A percentile compares a stretch with the other conserved stretches of the same genome.
Evolutionary conservation across 768 basidiomycete species (phyloP).

Genomic region (Leccinum boreale): DNA sequence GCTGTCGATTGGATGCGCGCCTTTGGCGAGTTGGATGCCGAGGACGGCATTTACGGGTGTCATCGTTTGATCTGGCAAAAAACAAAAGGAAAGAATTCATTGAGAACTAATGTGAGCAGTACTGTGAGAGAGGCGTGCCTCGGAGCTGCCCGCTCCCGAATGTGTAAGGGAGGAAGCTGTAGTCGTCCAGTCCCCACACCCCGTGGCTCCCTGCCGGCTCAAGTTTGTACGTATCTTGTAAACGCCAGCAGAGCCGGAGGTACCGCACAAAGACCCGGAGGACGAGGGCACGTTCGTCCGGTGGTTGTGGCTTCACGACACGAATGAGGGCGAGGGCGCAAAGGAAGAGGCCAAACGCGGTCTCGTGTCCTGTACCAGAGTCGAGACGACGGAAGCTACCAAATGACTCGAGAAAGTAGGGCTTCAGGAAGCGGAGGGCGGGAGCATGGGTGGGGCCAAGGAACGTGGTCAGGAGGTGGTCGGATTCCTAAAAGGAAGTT

Average conservation of each 20-base stretch:
- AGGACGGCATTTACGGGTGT: constrained; percentile 67
- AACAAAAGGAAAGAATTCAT: not conserved
- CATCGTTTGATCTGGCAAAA: constrained; percentile 50
- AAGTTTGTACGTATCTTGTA: constrained; percentile 86
- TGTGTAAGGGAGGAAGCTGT: constrained; percentile 81
- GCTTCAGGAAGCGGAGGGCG: constrained; percentile 63
- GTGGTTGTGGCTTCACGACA: constrained; percentile 52
- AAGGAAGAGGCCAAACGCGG: constrained; percentile 80
- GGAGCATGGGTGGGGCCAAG: constrained; percentile 43
- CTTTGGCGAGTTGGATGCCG: constrained; percentile 40
- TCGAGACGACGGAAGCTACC: constrained; percentile 91
- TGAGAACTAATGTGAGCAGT: not conserved
- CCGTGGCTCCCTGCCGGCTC: constrained; percentile 98
- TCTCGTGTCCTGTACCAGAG: constrained; percentile 96
- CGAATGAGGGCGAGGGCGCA: constrained; percentile 68
- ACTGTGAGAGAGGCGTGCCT: constrained; percentile 42
- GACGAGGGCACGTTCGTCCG: constrained; percentile 59
- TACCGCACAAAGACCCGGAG: constrained; percentile 76
- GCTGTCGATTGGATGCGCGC: constrained; percentile 18
- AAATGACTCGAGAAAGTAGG: constrained; percentile 80
- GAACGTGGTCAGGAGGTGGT: constrained; percentile 45
- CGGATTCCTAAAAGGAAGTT: constrained; percentile 43
- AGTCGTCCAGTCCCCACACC: constrained; percentile 97
- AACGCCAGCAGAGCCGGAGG: constrained; percentile 73
- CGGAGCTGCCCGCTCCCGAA: constrained; percentile 89